Percentiles rank a stretch among this genome's conserved stretches.
phyloP scores from a whole-genome alignment of 495 filamentous ascomycete species.

The Penicillium daleae region DNA sequence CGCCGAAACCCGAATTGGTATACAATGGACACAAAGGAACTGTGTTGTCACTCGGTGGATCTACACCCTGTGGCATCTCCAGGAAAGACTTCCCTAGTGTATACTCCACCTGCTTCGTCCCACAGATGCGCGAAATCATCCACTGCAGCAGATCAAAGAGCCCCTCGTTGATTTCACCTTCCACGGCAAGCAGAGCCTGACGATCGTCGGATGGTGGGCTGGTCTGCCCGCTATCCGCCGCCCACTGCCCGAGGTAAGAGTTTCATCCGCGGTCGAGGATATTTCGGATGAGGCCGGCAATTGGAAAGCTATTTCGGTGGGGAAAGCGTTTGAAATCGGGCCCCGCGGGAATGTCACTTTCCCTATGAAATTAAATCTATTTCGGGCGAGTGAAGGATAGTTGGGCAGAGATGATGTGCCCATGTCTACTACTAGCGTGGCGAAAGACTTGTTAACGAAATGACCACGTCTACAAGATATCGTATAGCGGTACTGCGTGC shows the following conservation, averaged over 20 bases:
- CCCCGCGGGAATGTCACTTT: background rate
- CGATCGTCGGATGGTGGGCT: background rate
- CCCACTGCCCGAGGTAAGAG: background rate
- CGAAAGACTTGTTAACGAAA: background rate
- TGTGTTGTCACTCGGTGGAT: conserved; percentile 7
- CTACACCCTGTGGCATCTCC: background rate
- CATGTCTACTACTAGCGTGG: background rate
- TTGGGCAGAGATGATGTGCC: no score
- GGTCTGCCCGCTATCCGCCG: background rate
- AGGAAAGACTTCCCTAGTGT: background rate
- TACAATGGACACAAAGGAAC: no score
- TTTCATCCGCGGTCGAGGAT: background rate
- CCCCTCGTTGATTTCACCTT: background rate
- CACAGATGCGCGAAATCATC: conserved; percentile 1
- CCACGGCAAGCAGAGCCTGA: background rate
- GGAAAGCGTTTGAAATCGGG: background rate
- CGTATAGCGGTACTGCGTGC: no score
- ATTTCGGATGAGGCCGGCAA: background rate
- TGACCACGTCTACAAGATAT: background rate
- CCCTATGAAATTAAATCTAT: no score
- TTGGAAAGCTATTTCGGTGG: background rate
- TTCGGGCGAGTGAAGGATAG: background rate
- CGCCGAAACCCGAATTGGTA: no score
- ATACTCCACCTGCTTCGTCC: background rate
- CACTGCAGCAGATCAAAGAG: background rate